Base-by-base conservation (phyloP, 2,329 filamentous ascomycete species). In the Colletotrichum filicis region DNA sequence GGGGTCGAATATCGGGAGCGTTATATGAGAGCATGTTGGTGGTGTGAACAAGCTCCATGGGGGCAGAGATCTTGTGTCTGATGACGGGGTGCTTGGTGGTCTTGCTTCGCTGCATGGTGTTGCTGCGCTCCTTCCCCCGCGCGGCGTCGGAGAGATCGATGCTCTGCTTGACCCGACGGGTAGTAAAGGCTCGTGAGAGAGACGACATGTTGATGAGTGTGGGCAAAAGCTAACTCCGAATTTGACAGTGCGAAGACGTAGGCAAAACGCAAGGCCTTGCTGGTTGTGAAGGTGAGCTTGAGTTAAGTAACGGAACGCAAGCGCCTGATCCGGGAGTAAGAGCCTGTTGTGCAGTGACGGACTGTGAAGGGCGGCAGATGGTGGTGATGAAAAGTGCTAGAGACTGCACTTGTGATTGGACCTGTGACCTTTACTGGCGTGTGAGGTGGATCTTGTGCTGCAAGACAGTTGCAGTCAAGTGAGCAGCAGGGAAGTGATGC, bases 11-110 rank as follows among this genome's bases (percentile, higher is more conserved):
- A 80, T 98, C 93, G 63, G 96, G 96, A 11, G 97, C 95, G 80
- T 96, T 96, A 88, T 98, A 98, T 8, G 95, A 95, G 67, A 98
- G 92, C 90, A 97, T 95, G 83, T 98, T 99, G 77, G 97, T 98
- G 5, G 96, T 98, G 73, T 97, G 97, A 61, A 98, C 87, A 75
- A 99, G 89, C 82, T 95, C 92, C 66, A 98, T 89, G 0, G 97
- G 97, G 3, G 89, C 91, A 1, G 97, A 99, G 80, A 99, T 99
- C 85, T 95, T 92, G 80, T 88, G 82, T 72, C 92, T 90, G 76
- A 91, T 85, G 75, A 76, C 80, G 76, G 75, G 78, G 77, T 71
- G 80, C 80, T 87, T 89, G 78, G 83, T 83, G 56, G 87, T 87
- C 78, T 86, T 87, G 82, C 85, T 89, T 77, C 88, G 86, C 60